Evolutionary conservation across 805 yeast genomes (phyloP).

Genomic region (Candida sakaeoensis): DNA sequence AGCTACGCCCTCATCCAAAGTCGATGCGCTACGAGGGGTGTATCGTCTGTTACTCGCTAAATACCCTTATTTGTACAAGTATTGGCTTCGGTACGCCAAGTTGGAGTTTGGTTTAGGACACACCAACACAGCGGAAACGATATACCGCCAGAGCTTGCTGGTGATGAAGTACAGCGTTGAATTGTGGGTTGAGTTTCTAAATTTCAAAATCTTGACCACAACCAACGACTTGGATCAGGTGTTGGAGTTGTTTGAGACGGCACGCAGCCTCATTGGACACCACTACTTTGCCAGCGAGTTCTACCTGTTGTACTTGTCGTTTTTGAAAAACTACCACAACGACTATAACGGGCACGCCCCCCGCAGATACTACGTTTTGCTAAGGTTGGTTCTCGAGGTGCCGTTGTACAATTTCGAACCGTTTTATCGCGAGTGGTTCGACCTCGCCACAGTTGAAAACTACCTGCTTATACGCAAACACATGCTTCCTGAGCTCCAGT

Average conservation of each 20-base stretch:
- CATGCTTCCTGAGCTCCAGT: no score
- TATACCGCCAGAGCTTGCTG: slow-evolving; percentile 38
- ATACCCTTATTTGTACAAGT: slow-evolving; percentile 50
- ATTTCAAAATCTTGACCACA: slow-evolving; percentile 34
- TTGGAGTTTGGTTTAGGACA: slow-evolving; percentile 45
- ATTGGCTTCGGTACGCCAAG: slow-evolving; percentile 56
- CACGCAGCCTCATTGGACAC: slow-evolving; percentile 46
- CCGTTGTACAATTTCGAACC: slow-evolving; percentile 53
- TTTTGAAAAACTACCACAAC: slow-evolving; percentile 32
- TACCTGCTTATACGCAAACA: no score
- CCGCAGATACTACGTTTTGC: slow-evolving; percentile 39
- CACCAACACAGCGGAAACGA: slow-evolving; percentile 29
- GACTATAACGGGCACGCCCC: slow-evolving; percentile 22
- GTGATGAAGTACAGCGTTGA: slow-evolving; percentile 42
- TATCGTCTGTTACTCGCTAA: slow-evolving; percentile 42
- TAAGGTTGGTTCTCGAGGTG: slow-evolving; percentile 49
- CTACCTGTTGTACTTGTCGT: slow-evolving; percentile 47
- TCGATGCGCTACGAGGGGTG: slow-evolving; percentile 33
- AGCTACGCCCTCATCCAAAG: slow-evolving; percentile 24
- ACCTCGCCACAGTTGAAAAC: slow-evolving; percentile 8
- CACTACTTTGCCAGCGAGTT: slow-evolving; percentile 51
- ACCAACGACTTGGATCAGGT: slow-evolving; percentile 27
- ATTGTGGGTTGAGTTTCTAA: slow-evolving; percentile 49
- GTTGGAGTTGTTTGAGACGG: slow-evolving; percentile 39
- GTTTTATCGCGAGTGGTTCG: slow-evolving; percentile 39